Percentiles rank a stretch among this genome's conserved stretches.
Conservation (phyloP, 257 asterid genomes). For the Echites panduratus region DNA sequence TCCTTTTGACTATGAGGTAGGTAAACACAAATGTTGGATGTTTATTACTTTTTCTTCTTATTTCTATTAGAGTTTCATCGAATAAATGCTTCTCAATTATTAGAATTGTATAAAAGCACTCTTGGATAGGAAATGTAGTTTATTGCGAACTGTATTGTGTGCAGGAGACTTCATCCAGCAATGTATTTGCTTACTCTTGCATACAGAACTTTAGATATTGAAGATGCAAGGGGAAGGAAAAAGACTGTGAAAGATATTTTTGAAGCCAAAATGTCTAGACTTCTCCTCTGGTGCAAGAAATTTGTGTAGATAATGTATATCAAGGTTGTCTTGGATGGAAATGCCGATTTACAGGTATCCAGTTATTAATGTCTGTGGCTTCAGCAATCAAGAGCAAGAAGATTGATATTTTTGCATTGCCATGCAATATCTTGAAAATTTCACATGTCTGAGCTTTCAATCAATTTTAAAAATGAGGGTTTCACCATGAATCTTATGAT, state of each 20-base stretch:
- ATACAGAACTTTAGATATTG: constrained; percentile 87
- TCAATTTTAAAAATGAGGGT: background rate
- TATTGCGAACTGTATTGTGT: constrained; percentile 18
- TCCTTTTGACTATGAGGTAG: background rate
- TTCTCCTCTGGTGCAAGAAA: constrained; percentile 57
- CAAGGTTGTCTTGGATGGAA: background rate
- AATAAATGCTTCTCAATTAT: background rate
- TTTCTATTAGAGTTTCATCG: background rate
- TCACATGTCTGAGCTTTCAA: background rate
- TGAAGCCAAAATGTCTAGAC: constrained; percentile 47
- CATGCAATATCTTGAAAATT: background rate
- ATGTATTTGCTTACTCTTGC: constrained; percentile 86
- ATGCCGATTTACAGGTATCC: background rate
- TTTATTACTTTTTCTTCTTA: background rate
- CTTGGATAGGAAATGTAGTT: constrained; percentile 9
- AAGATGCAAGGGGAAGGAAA: constrained; percentile 49
- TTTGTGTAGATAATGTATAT: constrained; percentile 20
- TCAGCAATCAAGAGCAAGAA: background rate
- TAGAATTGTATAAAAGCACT: background rate
- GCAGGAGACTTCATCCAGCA: constrained; percentile 98
- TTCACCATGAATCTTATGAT: background rate
- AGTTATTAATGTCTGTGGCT: background rate
- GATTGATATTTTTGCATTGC: background rate
- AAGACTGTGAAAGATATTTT: constrained; percentile 51
- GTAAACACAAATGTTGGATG: background rate